Evolutionary conservation across 306 rosid species (phyloP).

Genomic region (Hippophae tibetana): DNA sequence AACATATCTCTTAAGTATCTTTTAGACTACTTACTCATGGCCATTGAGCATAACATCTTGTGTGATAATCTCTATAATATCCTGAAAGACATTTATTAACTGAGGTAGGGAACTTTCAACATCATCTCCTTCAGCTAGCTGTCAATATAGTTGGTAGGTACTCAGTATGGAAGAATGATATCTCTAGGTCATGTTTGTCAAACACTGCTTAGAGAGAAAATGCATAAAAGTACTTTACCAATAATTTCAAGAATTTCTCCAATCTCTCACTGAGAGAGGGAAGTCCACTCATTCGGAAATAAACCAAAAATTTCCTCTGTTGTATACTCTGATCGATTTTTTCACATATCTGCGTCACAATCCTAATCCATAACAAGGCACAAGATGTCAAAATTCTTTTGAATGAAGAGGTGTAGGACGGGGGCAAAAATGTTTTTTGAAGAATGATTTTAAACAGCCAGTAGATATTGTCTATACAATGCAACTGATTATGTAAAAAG

Average conservation of each 20-base stretch:
- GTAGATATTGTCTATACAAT: not conserved
- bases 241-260: constrained; percentile 65
- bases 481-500: constrained; percentile 8
- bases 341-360: constrained; percentile 29
- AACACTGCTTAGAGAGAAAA: not conserved
- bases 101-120: constrained; percentile 29
- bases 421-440: no score
- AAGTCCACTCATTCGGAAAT: constrained; percentile 71
- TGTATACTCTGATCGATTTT: constrained; percentile 35
- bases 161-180: constrained; percentile 6
- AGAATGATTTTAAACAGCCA: not conserved
- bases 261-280: constrained; percentile 75
- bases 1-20: constrained; percentile 1
- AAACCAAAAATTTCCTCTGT: constrained; percentile 27
- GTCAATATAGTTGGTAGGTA: constrained; percentile 26
- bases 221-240: constrained; percentile 35
- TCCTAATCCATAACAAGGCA: constrained; percentile 33
- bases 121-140: constrained; percentile 41
- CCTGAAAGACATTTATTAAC: constrained; percentile 84
- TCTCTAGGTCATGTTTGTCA: constrained; percentile 4
- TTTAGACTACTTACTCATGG: constrained; percentile 43
- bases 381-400: constrained; percentile 2
- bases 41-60: constrained; percentile 77
- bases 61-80: constrained; percentile 79
- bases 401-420: no score